Conservation (phyloP, 371 early-diverging fungal species). For the Haplosporangium sp. region DNA sequence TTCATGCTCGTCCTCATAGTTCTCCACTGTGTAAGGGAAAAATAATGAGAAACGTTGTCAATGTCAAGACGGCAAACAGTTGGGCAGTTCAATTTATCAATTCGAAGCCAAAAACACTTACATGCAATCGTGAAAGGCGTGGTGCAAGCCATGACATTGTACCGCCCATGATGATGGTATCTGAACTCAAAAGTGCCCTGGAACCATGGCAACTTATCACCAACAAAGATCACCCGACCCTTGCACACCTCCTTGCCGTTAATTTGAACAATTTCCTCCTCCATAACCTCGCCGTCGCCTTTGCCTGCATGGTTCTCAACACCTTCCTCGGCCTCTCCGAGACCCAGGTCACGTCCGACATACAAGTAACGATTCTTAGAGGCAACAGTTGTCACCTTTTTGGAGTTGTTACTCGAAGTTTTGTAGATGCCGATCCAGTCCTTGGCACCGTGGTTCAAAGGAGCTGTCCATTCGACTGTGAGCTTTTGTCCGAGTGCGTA, state of each 20-base stretch:
- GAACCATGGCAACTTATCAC: conserved; percentile 82
- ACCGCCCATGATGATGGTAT: conserved; percentile 87
- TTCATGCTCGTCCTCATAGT: conserved; percentile 15
- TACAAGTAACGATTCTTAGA: conserved; percentile 82
- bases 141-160: conserved; percentile 84
- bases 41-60: not conserved
- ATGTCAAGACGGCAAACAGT: too few species aligned
- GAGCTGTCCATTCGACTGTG: conserved; percentile 77
- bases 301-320: conserved; percentile 45
- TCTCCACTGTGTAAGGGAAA: conserved; percentile 11
- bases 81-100: too few species aligned
- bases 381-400: conserved; percentile 77
- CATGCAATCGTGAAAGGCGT: conserved; percentile 87
- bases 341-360: conserved; percentile 2
- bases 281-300: conserved; percentile 61
- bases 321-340: conserved; percentile 48
- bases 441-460: conserved; percentile 70
- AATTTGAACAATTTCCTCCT: conserved; percentile 41
- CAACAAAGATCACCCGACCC: conserved; percentile 66
- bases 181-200: conserved; percentile 89
- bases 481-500: conserved; percentile 80
- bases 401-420: conserved; percentile 75
- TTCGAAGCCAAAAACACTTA: too few species aligned
- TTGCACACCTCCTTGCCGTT: conserved; percentile 33
- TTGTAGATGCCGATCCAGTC: conserved; percentile 96